A percentile compares a stretch with the other conserved stretches of the same genome.
phyloP scores from a whole-genome alignment of 495 filamentous ascomycete species.

The Xylaria scruposa region DNA sequence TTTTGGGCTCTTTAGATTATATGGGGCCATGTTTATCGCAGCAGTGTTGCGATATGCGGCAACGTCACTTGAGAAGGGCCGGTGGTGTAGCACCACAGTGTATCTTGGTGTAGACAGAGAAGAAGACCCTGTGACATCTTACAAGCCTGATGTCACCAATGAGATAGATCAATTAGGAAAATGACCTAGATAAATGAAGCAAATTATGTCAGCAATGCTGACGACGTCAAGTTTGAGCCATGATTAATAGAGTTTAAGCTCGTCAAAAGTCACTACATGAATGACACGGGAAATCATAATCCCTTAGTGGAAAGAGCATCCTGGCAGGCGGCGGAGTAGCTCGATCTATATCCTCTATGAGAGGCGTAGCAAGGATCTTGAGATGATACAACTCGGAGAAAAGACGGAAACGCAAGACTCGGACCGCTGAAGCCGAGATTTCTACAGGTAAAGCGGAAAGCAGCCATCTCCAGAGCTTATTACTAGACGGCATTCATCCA shows the following conservation, averaged over 20 bases:
- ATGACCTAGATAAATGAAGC: neutral
- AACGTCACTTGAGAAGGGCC: neutral
- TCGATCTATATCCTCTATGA: neutral
- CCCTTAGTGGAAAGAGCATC: neutral
- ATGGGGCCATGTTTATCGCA: neutral
- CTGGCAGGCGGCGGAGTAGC: neutral
- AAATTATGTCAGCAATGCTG: slow-evolving; percentile 2
- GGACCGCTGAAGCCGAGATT: too few species aligned
- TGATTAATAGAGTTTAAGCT: neutral
- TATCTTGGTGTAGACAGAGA: neutral
- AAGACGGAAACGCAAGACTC: neutral
- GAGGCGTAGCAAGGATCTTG: neutral
- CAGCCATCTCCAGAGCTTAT: neutral
- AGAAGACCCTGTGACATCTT: neutral
- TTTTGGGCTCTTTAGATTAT: neutral
- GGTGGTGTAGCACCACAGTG: too few species aligned
- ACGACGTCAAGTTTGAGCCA: neutral
- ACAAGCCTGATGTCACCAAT: neutral
- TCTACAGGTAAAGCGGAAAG: neutral
- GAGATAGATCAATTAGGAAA: neutral
- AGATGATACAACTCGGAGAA: neutral
- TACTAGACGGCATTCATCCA: neutral
- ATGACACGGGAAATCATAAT: neutral
- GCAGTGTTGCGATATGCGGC: neutral
- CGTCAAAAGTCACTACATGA: neutral